These are phyloP conservation scores for Arachis hypogaea DNA, from an alignment of 306 rosid species.

Conservation along the genomic window DNA sequence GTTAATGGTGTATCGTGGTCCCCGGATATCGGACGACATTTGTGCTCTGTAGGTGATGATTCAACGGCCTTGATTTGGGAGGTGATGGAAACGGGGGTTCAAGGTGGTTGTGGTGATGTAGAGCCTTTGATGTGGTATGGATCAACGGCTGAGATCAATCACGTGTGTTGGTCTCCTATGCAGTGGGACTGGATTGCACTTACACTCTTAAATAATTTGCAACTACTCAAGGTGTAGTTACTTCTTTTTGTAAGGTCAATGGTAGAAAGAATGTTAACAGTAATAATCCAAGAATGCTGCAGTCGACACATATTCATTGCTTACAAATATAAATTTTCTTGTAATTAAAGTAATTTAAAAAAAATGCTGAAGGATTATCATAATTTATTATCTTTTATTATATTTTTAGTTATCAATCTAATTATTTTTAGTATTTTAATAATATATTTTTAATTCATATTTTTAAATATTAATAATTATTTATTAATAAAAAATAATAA, in stretches of 20 bases:
- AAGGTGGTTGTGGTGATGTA: constrained; percentile 17
- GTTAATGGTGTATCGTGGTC: constrained; percentile 74
- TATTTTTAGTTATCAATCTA: no score
- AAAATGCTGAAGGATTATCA: no score
- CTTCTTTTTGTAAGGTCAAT: neutral
- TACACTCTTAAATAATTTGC: constrained; percentile 54
- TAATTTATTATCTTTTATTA: no score
- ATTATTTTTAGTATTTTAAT: no score
- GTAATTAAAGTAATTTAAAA: no score
- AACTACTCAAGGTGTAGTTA: constrained; percentile 58
- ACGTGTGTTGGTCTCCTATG: constrained; percentile 62
- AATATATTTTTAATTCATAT: no score
- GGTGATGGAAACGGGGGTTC: constrained; percentile 38
- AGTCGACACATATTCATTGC: no score
- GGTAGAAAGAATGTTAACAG: neutral
- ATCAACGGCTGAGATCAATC: constrained; percentile 59
- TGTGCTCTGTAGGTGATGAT: constrained; percentile 67
- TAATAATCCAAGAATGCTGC: no score
- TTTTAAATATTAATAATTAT: no score
- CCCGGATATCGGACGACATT: constrained; percentile 49
- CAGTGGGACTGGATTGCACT: constrained; percentile 63
- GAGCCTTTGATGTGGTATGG: constrained; percentile 63
- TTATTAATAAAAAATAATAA: no score
- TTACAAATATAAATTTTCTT: no score
- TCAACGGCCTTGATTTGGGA: constrained; percentile 75